Percentiles rank a stretch among this genome's conserved stretches.
Evolutionary conservation across 2,329 filamentous ascomycete species (phyloP).

Genomic region (Hymenoscyphus fraxineus): DNA sequence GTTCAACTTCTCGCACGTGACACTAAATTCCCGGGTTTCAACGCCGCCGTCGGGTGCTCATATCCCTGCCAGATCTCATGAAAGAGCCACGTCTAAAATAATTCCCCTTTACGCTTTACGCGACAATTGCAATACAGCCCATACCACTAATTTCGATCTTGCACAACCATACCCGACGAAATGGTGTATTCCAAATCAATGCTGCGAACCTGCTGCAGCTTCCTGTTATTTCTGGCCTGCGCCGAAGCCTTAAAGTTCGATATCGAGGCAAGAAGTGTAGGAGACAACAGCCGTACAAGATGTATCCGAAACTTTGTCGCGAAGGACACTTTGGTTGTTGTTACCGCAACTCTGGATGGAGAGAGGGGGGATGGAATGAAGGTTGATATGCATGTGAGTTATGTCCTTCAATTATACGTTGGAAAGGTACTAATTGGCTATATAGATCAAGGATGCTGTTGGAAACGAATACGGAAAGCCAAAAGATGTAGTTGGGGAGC

Average conservation of each 20-base stretch:
- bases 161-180: slow-evolving; percentile 26
- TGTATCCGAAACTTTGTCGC: slow-evolving; percentile 96
- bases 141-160: slow-evolving; percentile 10
- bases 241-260: slow-evolving; percentile 87
- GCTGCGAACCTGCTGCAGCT: slow-evolving; percentile 56
- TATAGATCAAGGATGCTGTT: slow-evolving; percentile 86
- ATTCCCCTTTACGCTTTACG: slow-evolving; percentile 21
- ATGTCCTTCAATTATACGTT: slow-evolving; percentile 12
- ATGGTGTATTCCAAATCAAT: slow-evolving; percentile 51
- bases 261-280: slow-evolving; percentile 64
- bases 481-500: slow-evolving; percentile 81
- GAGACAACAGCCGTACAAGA: slow-evolving; percentile 68
- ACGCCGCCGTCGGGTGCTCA: neutral
- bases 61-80: slow-evolving; percentile 18
- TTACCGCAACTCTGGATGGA: slow-evolving; percentile 86
- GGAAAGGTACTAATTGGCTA: neutral
- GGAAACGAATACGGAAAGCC: slow-evolving; percentile 94
- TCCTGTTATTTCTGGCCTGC: slow-evolving; percentile 52
- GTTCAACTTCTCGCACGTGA: slow-evolving; percentile 14
- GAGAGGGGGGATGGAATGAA: slow-evolving; percentile 84
- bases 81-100: slow-evolving; percentile 28
- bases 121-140: slow-evolving; percentile 3
- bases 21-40: neutral
- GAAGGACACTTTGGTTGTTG: slow-evolving; percentile 89
- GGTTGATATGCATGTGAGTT: slow-evolving; percentile 86